These are phyloP conservation scores for Tremella yokohamensis DNA, from an alignment of 768 basidiomycete species.

Conservation along the genomic window DNA sequence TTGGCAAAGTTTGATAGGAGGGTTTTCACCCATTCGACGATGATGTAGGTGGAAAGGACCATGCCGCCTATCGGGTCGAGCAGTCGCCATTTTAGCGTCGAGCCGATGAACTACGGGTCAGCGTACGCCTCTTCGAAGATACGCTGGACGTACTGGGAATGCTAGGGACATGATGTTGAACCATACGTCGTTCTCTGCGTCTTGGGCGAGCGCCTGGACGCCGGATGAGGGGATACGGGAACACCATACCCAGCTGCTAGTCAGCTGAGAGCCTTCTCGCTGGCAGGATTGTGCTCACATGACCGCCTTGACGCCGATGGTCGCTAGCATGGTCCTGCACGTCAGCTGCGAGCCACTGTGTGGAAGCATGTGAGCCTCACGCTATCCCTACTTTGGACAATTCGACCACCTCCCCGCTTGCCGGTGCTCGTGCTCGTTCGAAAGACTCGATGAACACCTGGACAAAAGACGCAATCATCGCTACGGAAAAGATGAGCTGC, in stretches of 20 bases:
- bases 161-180: slow-evolving; percentile 54
- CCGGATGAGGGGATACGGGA: slow-evolving; percentile 46
- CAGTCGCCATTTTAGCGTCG: slow-evolving; percentile 37
- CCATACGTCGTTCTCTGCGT: slow-evolving; percentile 53
- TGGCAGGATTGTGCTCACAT: slow-evolving; percentile 31
- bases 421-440: slow-evolving; percentile 34
- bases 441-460: slow-evolving; percentile 54
- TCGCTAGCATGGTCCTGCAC: slow-evolving; percentile 50
- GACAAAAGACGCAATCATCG: slow-evolving; percentile 52
- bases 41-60: slow-evolving; percentile 51
- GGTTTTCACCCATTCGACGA: slow-evolving; percentile 51
- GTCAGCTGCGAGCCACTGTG: background rate
- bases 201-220: slow-evolving; percentile 53
- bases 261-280: background rate
- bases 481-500: slow-evolving; percentile 52
- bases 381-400: slow-evolving; percentile 45
- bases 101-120: slow-evolving; percentile 37
- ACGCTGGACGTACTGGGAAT: slow-evolving; percentile 45
- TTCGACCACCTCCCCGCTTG: slow-evolving; percentile 31
- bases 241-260: slow-evolving; percentile 47
- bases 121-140: background rate
- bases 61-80: slow-evolving; percentile 54
- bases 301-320: slow-evolving; percentile 51
- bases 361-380: slow-evolving; percentile 21
- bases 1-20: slow-evolving; percentile 52